A percentile compares a stretch with the other conserved stretches of the same genome.
Evolutionary conservation across 345 rosid genomes (phyloP).

Genomic region (Hevea brasiliensis): DNA sequence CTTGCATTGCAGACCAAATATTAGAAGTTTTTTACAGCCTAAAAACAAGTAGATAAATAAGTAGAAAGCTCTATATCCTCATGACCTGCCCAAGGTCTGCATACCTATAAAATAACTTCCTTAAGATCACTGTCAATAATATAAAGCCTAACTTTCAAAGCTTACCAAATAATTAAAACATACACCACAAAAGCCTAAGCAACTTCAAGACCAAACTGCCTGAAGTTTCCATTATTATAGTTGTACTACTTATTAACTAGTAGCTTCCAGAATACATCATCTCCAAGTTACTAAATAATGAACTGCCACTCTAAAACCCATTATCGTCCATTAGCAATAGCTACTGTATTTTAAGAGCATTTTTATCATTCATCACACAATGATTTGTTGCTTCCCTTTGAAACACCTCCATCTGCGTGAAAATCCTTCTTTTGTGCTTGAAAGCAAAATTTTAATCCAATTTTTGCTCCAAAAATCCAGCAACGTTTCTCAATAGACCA

Average conservation of each 20-base stretch:
- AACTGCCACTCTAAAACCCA: not conserved
- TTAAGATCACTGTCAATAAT: not conserved
- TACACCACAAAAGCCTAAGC: not conserved
- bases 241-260: too few species aligned
- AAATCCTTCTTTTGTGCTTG: not conserved
- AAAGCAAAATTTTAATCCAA: not conserved
- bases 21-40: not conserved
- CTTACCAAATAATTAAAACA: not conserved
- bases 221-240: not conserved
- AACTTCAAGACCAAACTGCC: constrained; percentile 1
- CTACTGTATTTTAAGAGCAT: not conserved
- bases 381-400: too few species aligned
- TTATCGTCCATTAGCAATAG: not conserved
- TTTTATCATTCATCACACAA: not conserved
- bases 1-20: not conserved
- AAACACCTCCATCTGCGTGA: not conserved
- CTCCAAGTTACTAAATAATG: not conserved
- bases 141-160: not conserved
- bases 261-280: not conserved
- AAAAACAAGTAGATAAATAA: not conserved
- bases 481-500: not conserved
- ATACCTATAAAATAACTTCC: not conserved
- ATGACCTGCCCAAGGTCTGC: not conserved
- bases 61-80: not conserved
- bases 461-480: not conserved